These are phyloP conservation scores for Psilocybe cubensis DNA, from an alignment of 768 basidiomycete species.

Conservation along the genomic window DNA sequence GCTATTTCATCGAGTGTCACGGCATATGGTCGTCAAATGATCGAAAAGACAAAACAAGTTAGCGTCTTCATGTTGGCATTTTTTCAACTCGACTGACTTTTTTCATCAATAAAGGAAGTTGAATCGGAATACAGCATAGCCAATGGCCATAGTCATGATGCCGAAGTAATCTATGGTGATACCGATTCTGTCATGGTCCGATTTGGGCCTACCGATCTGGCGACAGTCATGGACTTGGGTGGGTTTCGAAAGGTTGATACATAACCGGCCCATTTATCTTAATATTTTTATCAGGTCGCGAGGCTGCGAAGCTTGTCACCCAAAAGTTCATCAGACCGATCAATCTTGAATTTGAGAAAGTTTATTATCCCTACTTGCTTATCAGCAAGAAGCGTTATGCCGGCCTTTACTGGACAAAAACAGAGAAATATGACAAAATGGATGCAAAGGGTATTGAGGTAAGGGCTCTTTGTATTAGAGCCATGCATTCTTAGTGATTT, in stretches of 20 bases:
- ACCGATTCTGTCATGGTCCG: constrained; percentile 99
- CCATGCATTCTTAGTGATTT: not conserved
- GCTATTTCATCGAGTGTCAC: constrained; percentile 95
- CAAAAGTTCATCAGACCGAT: constrained; percentile 92
- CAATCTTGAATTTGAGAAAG: constrained; percentile 99
- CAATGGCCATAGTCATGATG: constrained; percentile 86
- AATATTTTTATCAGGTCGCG: constrained; percentile 60
- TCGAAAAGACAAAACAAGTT: constrained; percentile 92
- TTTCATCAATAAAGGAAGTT: constrained; percentile 61
- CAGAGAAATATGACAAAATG: constrained; percentile 99
- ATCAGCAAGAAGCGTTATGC: constrained; percentile 99
- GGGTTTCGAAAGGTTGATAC: constrained; percentile 22
- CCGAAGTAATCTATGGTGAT: constrained; percentile 97
- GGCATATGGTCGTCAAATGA: constrained; percentile 98
- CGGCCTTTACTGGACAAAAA: constrained; percentile 95
- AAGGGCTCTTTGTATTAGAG: constrained; percentile 19
- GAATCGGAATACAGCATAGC: constrained; percentile 84
- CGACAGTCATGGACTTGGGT: constrained; percentile 91
- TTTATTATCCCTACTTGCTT: constrained; percentile 96
- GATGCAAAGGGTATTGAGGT: constrained; percentile 99
- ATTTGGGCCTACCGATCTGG: constrained; percentile 89
- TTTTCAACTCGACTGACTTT: not conserved
- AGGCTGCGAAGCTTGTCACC: constrained; percentile 93
- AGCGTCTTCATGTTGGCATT: not conserved
- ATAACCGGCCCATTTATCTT: too few species aligned